Evolutionary conservation across 2,329 filamentous ascomycete species (phyloP).

Genomic region (Botrytis paeoniae): DNA sequence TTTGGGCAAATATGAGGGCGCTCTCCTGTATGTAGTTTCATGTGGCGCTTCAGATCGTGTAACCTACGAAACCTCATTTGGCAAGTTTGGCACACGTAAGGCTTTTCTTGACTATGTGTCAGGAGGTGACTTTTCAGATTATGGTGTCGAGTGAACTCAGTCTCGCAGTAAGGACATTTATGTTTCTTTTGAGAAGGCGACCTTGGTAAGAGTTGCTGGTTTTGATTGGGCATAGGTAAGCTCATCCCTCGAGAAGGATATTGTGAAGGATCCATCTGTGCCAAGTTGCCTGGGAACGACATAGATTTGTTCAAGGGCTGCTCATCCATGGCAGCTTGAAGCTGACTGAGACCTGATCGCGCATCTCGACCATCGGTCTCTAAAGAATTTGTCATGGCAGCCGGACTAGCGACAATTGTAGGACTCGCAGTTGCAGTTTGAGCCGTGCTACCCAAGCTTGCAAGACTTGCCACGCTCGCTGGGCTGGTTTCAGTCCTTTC

Average conservation of each 20-base stretch:
- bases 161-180: conserved; percentile 94
- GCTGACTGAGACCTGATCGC: conserved; percentile 24
- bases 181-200: conserved; percentile 84
- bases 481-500: conserved; percentile 36
- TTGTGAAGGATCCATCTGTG: conserved; percentile 30
- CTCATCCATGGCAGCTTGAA: conserved; percentile 31
- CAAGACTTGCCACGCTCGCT: conserved; percentile 36
- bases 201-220: conserved; percentile 51
- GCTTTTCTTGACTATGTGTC: conserved; percentile 98
- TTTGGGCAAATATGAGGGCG: conserved; percentile 92
- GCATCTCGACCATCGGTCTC: conserved; percentile 32
- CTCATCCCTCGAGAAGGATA: conserved; percentile 51
- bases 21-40: conserved; percentile 94
- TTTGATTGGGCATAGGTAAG: conserved; percentile 52
- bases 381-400: conserved; percentile 29
- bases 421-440: conserved; percentile 37
- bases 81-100: conserved; percentile 91
- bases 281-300: conserved; percentile 36
- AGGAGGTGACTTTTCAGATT: conserved; percentile 96
- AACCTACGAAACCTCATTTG: conserved; percentile 87
- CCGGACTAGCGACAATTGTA: conserved; percentile 36
- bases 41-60: conserved; percentile 93
- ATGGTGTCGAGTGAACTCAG: conserved; percentile 95
- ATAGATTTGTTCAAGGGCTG: conserved; percentile 33
- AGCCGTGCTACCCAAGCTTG: conserved; percentile 36